Conservation (phyloP, 2,329 filamentous ascomycete genomes). For the Paraphaeosphaeria minitans region DNA sequence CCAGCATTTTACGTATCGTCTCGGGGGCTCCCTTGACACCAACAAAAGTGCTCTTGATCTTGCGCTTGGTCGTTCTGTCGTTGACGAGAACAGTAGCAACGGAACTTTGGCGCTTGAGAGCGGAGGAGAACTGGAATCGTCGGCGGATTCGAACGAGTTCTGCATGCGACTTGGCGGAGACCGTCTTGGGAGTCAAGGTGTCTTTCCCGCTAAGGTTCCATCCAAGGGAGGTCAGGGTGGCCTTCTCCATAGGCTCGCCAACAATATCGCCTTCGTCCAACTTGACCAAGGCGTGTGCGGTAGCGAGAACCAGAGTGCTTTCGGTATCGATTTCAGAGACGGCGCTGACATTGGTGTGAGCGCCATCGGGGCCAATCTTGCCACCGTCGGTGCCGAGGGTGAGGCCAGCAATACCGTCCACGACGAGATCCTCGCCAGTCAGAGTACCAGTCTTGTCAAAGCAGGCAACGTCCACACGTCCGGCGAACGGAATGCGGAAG, state of each 20-base stretch:
- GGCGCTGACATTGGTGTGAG: slow-evolving; percentile 77
- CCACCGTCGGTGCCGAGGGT: slow-evolving; percentile 71
- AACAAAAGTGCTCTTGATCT: slow-evolving; percentile 84
- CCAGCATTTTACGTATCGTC: slow-evolving; percentile 92
- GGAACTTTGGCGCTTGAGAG: slow-evolving; percentile 93
- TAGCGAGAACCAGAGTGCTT: slow-evolving; percentile 91
- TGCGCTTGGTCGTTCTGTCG: slow-evolving; percentile 74
- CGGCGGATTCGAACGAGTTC: slow-evolving; percentile 93
- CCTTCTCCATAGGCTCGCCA: slow-evolving; percentile 98
- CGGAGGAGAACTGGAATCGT: slow-evolving; percentile 97
- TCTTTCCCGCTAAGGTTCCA: slow-evolving; percentile 95
- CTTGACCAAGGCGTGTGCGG: slow-evolving; percentile 93
- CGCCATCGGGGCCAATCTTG: slow-evolving; percentile 75
- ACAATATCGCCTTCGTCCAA: slow-evolving; percentile 97
- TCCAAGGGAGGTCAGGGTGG: slow-evolving; percentile 84
- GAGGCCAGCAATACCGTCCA: slow-evolving; percentile 93
- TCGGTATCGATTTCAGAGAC: slow-evolving; percentile 74
- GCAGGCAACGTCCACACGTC: slow-evolving; percentile 93
- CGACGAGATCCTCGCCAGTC: slow-evolving; percentile 94
- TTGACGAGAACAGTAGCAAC: slow-evolving; percentile 79
- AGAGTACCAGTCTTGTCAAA: slow-evolving; percentile 99
- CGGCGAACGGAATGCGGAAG: slow-evolving; percentile 96
- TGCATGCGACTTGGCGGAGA: slow-evolving; percentile 55
- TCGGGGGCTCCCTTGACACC: slow-evolving; percentile 97
- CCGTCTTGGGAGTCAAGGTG: slow-evolving; percentile 72